A percentile compares a stretch with the other conserved stretches of the same genome.
Evolutionary conservation across 2,329 filamentous ascomycete genomes (phyloP).

Genomic region (Xylariaceae sp.): DNA sequence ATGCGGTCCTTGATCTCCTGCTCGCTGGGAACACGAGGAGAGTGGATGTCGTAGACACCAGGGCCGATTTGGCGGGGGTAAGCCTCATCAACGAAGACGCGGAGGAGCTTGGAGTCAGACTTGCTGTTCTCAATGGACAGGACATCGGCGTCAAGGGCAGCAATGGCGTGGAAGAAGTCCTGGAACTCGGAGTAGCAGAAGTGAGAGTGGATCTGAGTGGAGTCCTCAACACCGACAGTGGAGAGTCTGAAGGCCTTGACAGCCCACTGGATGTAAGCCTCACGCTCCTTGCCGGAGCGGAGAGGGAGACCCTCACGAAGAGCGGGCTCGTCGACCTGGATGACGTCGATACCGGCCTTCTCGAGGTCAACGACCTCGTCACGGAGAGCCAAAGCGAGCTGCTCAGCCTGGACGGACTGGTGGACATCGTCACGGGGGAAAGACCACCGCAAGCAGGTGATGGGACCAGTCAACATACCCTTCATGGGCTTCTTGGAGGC

Average conservation of each 20-base stretch:
- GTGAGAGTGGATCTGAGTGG: constrained; percentile 99
- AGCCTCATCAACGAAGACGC: constrained; percentile 95
- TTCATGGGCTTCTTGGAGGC: constrained; percentile 99
- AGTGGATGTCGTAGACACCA: constrained; percentile 99
- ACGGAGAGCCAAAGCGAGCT: constrained; percentile 95
- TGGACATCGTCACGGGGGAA: constrained; percentile 99
- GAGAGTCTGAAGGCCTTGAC: constrained; percentile 97
- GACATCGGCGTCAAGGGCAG: constrained; percentile 94
- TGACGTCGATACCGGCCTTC: constrained; percentile 92
- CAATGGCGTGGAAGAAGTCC: constrained; percentile 99
- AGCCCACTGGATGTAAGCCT: constrained; percentile 95
- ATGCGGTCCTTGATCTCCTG: constrained; percentile 98
- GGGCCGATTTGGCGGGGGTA: constrained; percentile 98
- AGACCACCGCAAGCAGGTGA: constrained; percentile 98
- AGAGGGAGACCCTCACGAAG: constrained; percentile 99
- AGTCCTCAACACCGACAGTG: constrained; percentile 87
- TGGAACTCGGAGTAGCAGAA: constrained; percentile 99
- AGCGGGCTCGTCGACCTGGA: constrained; percentile 98
- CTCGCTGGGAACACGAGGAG: constrained; percentile 91
- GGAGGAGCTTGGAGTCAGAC: constrained; percentile 97
- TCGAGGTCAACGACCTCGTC: constrained; percentile 98
- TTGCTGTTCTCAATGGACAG: constrained; percentile 99
- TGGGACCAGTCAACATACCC: constrained; percentile 98
- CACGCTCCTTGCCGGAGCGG: constrained; percentile 86
- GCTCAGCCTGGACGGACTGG: constrained; percentile 97